These are phyloP conservation scores for Paracorniculantispora psalliotae DNA, from an alignment of 2,329 filamentous ascomycete genomes.

Conservation along the genomic window DNA sequence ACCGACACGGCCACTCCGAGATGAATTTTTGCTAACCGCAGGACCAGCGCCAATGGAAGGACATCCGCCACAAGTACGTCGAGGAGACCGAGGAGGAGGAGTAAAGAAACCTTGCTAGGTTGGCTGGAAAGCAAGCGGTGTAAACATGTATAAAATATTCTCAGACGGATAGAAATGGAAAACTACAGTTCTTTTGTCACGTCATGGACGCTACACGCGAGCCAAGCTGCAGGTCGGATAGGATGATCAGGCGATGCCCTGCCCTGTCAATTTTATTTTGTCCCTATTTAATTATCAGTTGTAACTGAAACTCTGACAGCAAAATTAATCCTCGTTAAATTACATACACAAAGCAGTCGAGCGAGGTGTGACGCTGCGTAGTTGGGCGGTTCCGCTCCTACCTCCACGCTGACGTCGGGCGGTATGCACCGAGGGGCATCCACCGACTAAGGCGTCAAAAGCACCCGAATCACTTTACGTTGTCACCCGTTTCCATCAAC, in stretches of 20 bases:
- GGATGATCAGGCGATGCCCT: no score
- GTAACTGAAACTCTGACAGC: no score
- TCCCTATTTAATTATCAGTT: no score
- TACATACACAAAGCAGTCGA: no score
- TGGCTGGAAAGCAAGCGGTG: slow-evolving; percentile 14
- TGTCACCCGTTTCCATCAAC: slow-evolving; percentile 5
- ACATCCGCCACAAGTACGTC: slow-evolving; percentile 89
- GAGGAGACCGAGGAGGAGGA: slow-evolving; percentile 64
- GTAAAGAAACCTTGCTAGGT: slow-evolving; percentile 28
- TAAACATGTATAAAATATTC: slow-evolving; percentile 18
- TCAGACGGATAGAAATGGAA: slow-evolving; percentile 12
- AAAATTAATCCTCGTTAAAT: no score
- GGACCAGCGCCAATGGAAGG: slow-evolving; percentile 94
- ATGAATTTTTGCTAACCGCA: slow-evolving; percentile 22
- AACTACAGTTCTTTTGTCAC: slow-evolving; percentile 5
- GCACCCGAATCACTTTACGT: neutral
- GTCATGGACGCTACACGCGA: neutral
- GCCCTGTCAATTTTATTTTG: no score
- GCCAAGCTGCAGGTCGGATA: no score
- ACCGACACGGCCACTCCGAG: neutral
- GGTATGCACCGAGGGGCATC: slow-evolving; percentile 7
- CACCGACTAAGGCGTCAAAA: slow-evolving; percentile 1
- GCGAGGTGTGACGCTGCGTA: neutral
- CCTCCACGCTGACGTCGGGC: neutral
- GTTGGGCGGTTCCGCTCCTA: slow-evolving; percentile 1